These are phyloP conservation scores for Phaeoacremonium minimum DNA, from an alignment of 2,329 filamentous ascomycete species.

Conservation along the genomic window DNA sequence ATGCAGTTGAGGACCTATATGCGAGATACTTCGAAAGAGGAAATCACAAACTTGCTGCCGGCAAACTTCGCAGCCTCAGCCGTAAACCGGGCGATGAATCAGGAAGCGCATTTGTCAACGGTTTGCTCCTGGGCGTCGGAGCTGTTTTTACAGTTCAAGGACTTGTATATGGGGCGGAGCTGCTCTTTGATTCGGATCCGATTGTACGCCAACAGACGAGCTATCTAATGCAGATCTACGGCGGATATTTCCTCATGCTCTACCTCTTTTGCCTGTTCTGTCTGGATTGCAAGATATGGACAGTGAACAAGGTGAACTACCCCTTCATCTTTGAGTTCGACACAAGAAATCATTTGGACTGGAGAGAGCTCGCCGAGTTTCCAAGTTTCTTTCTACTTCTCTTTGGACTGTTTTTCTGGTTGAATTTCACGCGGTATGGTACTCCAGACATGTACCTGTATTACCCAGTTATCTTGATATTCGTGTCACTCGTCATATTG, in stretches of 20 bases:
- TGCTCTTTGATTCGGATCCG: slow-evolving; percentile 46
- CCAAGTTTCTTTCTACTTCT: slow-evolving; percentile 79
- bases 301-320: slow-evolving; percentile 85
- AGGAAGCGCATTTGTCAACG: slow-evolving; percentile 54
- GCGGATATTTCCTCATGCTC: slow-evolving; percentile 82
- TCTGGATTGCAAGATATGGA: slow-evolving; percentile 80
- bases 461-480: slow-evolving; percentile 79
- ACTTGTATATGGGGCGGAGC: slow-evolving; percentile 52
- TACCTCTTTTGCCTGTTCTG: slow-evolving; percentile 81
- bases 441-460: slow-evolving; percentile 70
- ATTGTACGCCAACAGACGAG: slow-evolving; percentile 48
- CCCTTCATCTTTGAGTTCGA: slow-evolving; percentile 97
- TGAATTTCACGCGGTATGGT: slow-evolving; percentile 76
- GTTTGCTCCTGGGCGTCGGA: slow-evolving; percentile 65
- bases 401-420: slow-evolving; percentile 77
- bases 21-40: slow-evolving; percentile 91
- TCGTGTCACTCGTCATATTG: slow-evolving; percentile 61
- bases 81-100: slow-evolving; percentile 54
- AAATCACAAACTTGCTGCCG: slow-evolving; percentile 85
- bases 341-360: slow-evolving; percentile 78
- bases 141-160: slow-evolving; percentile 64
- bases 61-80: slow-evolving; percentile 75
- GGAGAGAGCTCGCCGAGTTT: slow-evolving; percentile 82
- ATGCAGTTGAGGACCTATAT: slow-evolving; percentile 83
- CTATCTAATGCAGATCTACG: slow-evolving; percentile 86